phyloP scores from a whole-genome alignment of 345 rosid species.

The Eucalyptus coolabah region DNA sequence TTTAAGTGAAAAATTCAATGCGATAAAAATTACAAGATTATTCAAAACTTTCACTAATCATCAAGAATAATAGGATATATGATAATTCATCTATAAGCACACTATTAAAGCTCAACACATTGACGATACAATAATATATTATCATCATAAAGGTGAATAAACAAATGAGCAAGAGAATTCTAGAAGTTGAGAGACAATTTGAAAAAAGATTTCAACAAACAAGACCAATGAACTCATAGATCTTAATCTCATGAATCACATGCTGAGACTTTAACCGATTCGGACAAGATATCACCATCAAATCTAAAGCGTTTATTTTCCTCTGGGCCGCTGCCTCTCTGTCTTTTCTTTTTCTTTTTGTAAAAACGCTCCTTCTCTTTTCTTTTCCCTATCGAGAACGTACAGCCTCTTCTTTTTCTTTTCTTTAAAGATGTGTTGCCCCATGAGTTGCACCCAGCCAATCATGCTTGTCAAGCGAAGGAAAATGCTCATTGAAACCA shows the following conservation, averaged over 20 bases:
- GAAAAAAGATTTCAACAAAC: background rate
- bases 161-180: too few relatives aligned
- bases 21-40: too few relatives aligned
- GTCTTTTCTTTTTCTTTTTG: too few relatives aligned
- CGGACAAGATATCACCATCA: background rate
- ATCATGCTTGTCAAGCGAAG: background rate
- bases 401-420: background rate
- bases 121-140: too few relatives aligned
- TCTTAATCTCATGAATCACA: background rate
- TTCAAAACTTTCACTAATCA: too few relatives aligned
- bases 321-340: background rate
- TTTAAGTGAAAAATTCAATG: too few relatives aligned
- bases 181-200: background rate
- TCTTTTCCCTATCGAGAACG: background rate
- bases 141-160: background rate
- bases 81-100: too few relatives aligned
- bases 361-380: too few relatives aligned
- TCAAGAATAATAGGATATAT: fast-evolving
- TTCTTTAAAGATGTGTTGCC: background rate
- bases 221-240: background rate
- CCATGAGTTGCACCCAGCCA: background rate
- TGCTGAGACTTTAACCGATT: background rate
- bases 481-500: background rate
- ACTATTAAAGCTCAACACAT: background rate
- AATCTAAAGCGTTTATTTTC: background rate